phyloP scores from a whole-genome alignment of 2,329 filamentous ascomycete genomes.

The Aureobasidium sp. region DNA sequence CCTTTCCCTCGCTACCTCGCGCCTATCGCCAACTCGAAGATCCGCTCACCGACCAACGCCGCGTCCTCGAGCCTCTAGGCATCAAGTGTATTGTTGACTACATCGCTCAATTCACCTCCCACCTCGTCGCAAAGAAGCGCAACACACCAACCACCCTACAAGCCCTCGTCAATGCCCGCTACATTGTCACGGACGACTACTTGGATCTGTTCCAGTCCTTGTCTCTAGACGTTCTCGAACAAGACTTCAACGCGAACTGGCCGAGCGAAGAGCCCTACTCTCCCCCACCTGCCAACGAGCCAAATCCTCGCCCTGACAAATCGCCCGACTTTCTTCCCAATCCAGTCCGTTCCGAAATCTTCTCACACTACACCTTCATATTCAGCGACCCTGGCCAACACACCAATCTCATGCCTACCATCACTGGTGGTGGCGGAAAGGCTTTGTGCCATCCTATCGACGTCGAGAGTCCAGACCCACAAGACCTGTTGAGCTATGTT shows the following conservation, averaged over 20 bases:
- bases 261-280: slow-evolving; percentile 65
- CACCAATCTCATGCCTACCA: slow-evolving; percentile 62
- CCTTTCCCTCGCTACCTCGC: slow-evolving; percentile 66
- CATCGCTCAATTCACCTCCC: slow-evolving; percentile 62
- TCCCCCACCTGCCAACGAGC: slow-evolving; percentile 68
- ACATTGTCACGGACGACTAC: slow-evolving; percentile 66
- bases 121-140: slow-evolving; percentile 80
- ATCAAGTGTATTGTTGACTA: slow-evolving; percentile 77
- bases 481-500: slow-evolving; percentile 72
- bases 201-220: slow-evolving; percentile 36
- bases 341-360: slow-evolving; percentile 57
- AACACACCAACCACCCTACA: slow-evolving; percentile 85
- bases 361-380: slow-evolving; percentile 80
- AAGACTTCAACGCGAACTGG: slow-evolving; percentile 72
- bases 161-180: slow-evolving; percentile 71
- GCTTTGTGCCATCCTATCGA: slow-evolving; percentile 59
- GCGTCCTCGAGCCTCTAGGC: slow-evolving; percentile 71
- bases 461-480: slow-evolving; percentile 51
- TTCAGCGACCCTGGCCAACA: slow-evolving; percentile 73
- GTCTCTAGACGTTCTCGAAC: slow-evolving; percentile 50
- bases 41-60: slow-evolving; percentile 53
- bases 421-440: slow-evolving; percentile 77
- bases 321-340: slow-evolving; percentile 68
- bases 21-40: slow-evolving; percentile 39
- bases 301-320: slow-evolving; percentile 46